phyloP scores from a whole-genome alignment of 192 early-diverging fungal species.

The Coemansia asiatica region DNA sequence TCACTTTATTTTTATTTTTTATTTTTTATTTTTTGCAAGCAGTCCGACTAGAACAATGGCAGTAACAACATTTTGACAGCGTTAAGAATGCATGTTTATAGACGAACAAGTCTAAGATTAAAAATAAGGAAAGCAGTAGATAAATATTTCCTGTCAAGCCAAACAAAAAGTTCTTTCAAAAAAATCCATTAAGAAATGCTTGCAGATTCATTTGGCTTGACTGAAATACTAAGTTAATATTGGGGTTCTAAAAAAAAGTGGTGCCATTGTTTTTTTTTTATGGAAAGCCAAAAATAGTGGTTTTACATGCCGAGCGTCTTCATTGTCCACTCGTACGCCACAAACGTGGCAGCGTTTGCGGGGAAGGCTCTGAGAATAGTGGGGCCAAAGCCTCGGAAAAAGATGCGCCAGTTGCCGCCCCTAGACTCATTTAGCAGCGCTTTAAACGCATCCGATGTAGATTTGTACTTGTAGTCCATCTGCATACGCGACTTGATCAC shows the following conservation, averaged over 20 bases:
- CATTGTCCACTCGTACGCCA: constrained; percentile 68
- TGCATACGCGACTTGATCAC: constrained; percentile 69
- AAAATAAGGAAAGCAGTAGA: background rate
- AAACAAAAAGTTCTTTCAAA: background rate
- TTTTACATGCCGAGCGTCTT: constrained; percentile 27
- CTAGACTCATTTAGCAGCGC: constrained; percentile 57
- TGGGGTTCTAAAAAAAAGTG: too few relatives aligned
- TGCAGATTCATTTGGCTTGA: background rate
- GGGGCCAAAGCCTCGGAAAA: constrained; percentile 56
- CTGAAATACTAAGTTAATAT: too few relatives aligned
- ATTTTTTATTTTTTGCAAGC: background rate
- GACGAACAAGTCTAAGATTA: background rate
- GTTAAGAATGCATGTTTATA: background rate
- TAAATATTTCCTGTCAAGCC: background rate
- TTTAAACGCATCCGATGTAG: constrained; percentile 55
- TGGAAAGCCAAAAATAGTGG: background rate
- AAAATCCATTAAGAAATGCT: background rate
- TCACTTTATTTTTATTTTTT: too few relatives aligned
- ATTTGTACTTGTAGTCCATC: constrained; percentile 59
- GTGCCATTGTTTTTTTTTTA: too few relatives aligned
- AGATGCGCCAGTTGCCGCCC: constrained; percentile 41
- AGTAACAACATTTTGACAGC: background rate
- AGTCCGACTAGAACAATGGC: background rate
- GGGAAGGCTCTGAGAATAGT: constrained; percentile 62
- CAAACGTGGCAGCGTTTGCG: constrained; percentile 81